Evolutionary conservation across 192 early-diverging fungal species (phyloP).

Genomic region (Irineochytrium annulatum): DNA sequence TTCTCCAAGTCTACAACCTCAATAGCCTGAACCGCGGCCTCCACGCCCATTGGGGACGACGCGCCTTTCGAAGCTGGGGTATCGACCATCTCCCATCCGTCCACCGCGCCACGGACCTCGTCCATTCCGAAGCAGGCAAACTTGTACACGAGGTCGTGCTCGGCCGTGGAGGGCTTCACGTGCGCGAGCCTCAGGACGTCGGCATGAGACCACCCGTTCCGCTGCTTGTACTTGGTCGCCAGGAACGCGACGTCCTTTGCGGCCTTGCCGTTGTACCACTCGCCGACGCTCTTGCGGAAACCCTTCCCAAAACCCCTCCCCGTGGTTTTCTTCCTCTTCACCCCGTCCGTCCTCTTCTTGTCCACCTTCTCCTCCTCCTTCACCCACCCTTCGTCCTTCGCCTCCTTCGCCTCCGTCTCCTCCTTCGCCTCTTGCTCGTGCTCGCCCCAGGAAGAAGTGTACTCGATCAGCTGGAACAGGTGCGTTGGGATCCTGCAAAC

Average conservation of each 20-base stretch:
- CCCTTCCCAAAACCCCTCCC: conserved; percentile 8
- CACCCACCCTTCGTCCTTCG: neutral
- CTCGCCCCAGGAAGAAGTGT: neutral
- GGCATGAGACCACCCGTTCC: conserved; percentile 22
- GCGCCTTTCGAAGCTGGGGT: too few relatives aligned
- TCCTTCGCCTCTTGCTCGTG: neutral
- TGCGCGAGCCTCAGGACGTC: conserved; percentile 24
- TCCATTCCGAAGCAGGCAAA: too few relatives aligned
- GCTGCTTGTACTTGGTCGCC: conserved; percentile 26
- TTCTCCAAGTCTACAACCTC: too few relatives aligned
- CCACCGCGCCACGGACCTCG: too few relatives aligned
- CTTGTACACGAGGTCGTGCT: neutral
- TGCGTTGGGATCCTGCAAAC: neutral
- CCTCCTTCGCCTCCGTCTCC: neutral
- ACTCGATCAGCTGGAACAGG: conserved; percentile 1
- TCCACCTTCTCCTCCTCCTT: neutral
- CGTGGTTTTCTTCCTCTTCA: neutral
- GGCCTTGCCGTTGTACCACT: conserved; percentile 19
- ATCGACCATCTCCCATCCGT: too few relatives aligned
- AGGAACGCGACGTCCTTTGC: conserved; percentile 8
- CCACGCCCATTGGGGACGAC: too few relatives aligned
- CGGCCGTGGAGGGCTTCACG: conserved; percentile 14
- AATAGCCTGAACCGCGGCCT: too few relatives aligned
- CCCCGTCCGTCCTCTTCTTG: too few relatives aligned
- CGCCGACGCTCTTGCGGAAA: conserved; percentile 3